phyloP scores from a whole-genome alignment of 345 rosid species.

The Eucalyptus sideroxylon region DNA sequence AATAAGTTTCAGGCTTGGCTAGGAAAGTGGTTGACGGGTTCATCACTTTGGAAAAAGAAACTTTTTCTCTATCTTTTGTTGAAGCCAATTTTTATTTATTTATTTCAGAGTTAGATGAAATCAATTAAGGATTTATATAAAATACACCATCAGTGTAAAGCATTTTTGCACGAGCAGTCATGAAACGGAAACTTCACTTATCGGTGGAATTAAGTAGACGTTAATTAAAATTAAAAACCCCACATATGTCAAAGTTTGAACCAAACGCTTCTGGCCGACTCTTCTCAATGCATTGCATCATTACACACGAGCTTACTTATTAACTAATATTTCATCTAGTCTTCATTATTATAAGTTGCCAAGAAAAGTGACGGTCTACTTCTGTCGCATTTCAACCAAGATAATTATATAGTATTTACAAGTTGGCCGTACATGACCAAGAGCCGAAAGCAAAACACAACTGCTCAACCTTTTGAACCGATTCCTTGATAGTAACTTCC shows the following conservation, averaged over 20 bases:
- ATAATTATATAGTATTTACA: background rate
- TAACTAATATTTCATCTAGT: background rate
- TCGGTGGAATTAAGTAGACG: background rate
- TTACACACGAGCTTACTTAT: background rate
- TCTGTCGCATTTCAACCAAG: background rate
- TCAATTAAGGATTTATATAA: background rate
- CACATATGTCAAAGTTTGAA: background rate
- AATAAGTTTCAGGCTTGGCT: background rate
- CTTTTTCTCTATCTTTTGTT: background rate
- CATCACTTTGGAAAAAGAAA: background rate
- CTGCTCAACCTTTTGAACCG: background rate
- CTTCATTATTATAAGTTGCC: background rate
- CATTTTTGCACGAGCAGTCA: background rate
- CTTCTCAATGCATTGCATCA: background rate
- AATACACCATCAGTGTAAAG: background rate
- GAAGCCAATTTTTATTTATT: background rate
- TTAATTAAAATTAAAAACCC: background rate
- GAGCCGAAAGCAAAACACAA: background rate
- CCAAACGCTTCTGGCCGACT: background rate
- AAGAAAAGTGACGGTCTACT: background rate
- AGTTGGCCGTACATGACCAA: background rate
- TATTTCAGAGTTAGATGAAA: background rate
- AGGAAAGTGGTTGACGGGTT: background rate
- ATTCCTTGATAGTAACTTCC: background rate
- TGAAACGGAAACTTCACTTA: background rate